Base-by-base conservation (phyloP, 2,329 filamentous ascomycete species). In the Hymenoscyphus fructigenus region DNA sequence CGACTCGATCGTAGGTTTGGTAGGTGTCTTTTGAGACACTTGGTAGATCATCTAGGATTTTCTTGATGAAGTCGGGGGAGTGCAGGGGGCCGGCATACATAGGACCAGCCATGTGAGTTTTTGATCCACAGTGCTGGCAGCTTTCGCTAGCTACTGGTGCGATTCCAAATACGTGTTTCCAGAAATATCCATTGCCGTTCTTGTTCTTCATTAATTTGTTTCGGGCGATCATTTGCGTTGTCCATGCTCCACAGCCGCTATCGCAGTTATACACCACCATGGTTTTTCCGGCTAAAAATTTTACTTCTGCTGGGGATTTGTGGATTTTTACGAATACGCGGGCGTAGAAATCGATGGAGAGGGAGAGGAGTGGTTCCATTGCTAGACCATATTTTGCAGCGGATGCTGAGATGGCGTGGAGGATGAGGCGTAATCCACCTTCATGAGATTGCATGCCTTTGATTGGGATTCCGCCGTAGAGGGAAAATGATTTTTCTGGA, bases 41-140 rank as follows among this genome's bases (percentile, higher is more conserved):
- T 0, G 91, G 88, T 9, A 97, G 82, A 64, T 89, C 85, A 55
- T 88, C 85, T 17, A 99, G 82, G 28, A 99, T 88, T 63, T 85
- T 86, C 73, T 91, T 85, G 67, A 99, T 87, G 74, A 97, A 99
- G 1, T 88, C 85, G 6, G 87, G 84, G 56, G 93, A 93, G 78
- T 99, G 95, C 9, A 99, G 81, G 23, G 90, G 91, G 0, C 95
- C 95, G 38, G 87, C 93, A 80, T 93, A 99, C 94, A 99, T 98
- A 0, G 95, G 95, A 1, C 95, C 95, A 4, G 88, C 90, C 15
- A 98, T 77, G 77, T 98, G 95, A 78, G 90, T 96, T 75, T 90
- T 94, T 74, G 85, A 88, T 9, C 90, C 91, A 75, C 95, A 99
- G 76, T 98, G 92, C 66, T 88, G 84, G 77, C 95, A 99, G 47